A percentile compares a stretch with the other conserved stretches of the same genome.
Conservation (phyloP, 441 rosid species). For the Pelargonium cotyledonis region DNA sequence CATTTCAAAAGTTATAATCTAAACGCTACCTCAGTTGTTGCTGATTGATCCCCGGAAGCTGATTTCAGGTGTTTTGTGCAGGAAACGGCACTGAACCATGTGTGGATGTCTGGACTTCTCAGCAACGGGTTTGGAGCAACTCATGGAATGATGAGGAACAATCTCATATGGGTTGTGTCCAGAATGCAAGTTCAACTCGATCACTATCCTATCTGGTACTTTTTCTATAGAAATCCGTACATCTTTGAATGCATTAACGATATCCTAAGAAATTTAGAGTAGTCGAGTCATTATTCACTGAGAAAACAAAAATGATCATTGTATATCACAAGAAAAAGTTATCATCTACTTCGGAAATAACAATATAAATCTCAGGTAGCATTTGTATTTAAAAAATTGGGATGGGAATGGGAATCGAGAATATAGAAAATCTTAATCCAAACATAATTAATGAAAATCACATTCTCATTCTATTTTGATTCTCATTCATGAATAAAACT, state of each 20-base stretch:
- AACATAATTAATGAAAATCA: neutral
- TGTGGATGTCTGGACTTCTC: slow-evolving; percentile 77
- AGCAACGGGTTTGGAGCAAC: slow-evolving; percentile 77
- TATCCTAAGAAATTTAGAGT: too few relatives aligned
- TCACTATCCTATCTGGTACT: slow-evolving; percentile 59
- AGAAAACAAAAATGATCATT: neutral
- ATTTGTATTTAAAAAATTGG: too few relatives aligned
- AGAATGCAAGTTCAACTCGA: slow-evolving; percentile 59
- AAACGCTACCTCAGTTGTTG: neutral
- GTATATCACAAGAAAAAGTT: neutral
- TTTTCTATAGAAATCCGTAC: too few relatives aligned
- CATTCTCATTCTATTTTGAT: too few relatives aligned
- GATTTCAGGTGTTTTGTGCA: slow-evolving; percentile 13
- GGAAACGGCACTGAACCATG: slow-evolving; percentile 75
- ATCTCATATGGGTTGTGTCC: slow-evolving; percentile 76
- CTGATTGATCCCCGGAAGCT: neutral
- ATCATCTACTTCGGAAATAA: neutral
- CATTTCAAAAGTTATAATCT: too few relatives aligned
- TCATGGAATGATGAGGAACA: slow-evolving; percentile 60
- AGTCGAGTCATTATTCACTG: neutral
- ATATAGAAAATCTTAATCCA: too few relatives aligned
- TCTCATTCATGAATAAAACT: too few relatives aligned
- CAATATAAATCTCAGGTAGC: too few relatives aligned
- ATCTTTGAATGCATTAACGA: too few relatives aligned
- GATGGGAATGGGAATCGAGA: neutral